Evolutionary conservation across 208 protist genomes (phyloP), one percentile per base, ranked within the genome.

Genomic region (Leishmania lainsoni): DNA sequence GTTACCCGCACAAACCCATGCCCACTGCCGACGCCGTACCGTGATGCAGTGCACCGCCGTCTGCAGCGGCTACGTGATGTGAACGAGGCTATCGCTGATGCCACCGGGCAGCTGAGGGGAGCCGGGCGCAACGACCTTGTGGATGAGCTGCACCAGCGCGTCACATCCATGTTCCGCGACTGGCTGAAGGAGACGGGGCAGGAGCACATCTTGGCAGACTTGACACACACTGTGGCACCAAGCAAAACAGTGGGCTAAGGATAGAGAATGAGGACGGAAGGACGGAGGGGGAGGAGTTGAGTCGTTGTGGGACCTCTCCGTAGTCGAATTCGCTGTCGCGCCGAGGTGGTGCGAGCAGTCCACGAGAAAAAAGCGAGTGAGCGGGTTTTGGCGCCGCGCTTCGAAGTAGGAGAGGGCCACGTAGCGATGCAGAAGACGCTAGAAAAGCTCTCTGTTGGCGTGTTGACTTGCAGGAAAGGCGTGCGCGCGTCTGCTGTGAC

Each of bases 141-240:
- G 9, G 87, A 96, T 32, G 80, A 87, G 45, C 80, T 98, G 68
- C 90, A 93, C 42, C 87, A 79, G 42, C 89, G 90, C 58, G 83
- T 98, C 68, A 94, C 96, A 72, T 81, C 77, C 52, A 88, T 96
- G 83, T 98, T 98, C 83, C 85, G 94, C 29, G 91, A 95, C 78
- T 98, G 93, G 92, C 83, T 98, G 69, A 89, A 94, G 29, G 86
- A 95, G 56, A 92, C 81, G 22, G 95, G 95, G 9, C 95, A 98
- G 74, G 89, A 89, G 49, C 89, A 86, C 71, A 88, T 89, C 26
- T 85, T 98, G 35, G 69, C 89, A 6, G 91, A 95, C 56, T 83
- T 98, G 22, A 85, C 95, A 1, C 92, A 92, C 65, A 65, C 78
- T 5, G 72, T 73, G 0, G 63, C 75, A 2, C 83, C 75, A 26